A percentile compares a stretch with the other conserved stretches of the same genome.
Evolutionary conservation across 352 stramenopile species (phyloP).

Genomic region (Aphanomyces cochlioides): DNA sequence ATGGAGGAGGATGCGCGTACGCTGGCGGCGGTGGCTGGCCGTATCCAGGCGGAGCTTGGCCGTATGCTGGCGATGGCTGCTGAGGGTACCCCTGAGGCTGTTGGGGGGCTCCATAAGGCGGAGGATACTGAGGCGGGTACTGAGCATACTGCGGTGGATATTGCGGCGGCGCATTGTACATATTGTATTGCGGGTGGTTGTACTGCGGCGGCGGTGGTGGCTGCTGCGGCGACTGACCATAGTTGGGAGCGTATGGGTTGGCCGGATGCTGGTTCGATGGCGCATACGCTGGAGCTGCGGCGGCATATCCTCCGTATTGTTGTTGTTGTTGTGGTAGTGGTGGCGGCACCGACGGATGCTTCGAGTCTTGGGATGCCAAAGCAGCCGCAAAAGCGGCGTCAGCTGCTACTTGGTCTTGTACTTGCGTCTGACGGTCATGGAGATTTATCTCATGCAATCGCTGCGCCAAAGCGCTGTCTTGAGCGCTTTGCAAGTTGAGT

Average conservation of each 20-base stretch:
- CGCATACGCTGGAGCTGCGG: slow-evolving; percentile 3
- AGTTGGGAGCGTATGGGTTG: slow-evolving; percentile 18
- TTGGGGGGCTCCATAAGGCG: neutral
- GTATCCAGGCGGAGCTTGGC: neutral
- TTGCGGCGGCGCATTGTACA: neutral
- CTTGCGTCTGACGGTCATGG: slow-evolving; percentile 5
- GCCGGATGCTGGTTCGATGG: slow-evolving; percentile 17
- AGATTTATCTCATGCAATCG: neutral
- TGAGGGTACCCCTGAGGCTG: neutral
- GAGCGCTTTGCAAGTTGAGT: slow-evolving; percentile 43
- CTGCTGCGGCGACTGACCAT: neutral
- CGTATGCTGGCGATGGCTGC: neutral
- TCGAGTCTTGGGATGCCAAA: neutral
- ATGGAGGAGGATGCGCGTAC: slow-evolving; percentile 33
- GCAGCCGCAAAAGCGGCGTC: slow-evolving; percentile 12
- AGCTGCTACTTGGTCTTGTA: slow-evolving; percentile 15
- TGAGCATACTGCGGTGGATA: slow-evolving; percentile 7
- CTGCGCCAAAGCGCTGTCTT: slow-evolving; percentile 10
- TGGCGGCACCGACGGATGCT: neutral
- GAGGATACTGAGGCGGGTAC: neutral
- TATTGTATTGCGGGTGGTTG: neutral
- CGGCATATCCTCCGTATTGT: neutral
- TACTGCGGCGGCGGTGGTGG: neutral
- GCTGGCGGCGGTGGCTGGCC: neutral
- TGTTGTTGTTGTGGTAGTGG: neutral